Percentiles rank a stretch among this genome's conserved stretches.
phyloP scores from a whole-genome alignment of 768 basidiomycete species.

The Phanerochaete carnosa region DNA sequence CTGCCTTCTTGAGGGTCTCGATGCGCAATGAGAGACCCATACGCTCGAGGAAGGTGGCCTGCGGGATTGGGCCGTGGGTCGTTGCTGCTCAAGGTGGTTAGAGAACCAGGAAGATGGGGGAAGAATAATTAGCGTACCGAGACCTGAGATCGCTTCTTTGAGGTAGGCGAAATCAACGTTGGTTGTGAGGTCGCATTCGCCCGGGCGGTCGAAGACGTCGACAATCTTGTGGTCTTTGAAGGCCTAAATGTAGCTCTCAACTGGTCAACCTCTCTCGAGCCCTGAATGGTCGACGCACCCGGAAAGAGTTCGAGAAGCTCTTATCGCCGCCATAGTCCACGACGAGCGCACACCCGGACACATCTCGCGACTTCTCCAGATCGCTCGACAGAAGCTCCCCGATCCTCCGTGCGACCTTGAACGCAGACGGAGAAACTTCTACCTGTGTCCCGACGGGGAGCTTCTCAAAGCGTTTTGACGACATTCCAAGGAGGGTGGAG shows the following conservation, averaged over 20 bases:
- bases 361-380: constrained; percentile 34
- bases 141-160: constrained; percentile 65
- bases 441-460: constrained; percentile 70
- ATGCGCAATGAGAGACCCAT: constrained; percentile 76
- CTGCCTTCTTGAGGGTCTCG: constrained; percentile 52
- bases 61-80: constrained; percentile 67
- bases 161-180: constrained; percentile 95
- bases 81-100: constrained; percentile 27
- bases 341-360: constrained; percentile 56
- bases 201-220: constrained; percentile 81
- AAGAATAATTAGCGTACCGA: constrained; percentile 45
- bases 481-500: constrained; percentile 52
- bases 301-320: constrained; percentile 68
- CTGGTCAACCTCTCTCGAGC: neutral
- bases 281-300: constrained; percentile 50
- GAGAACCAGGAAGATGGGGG: neutral
- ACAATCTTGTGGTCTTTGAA: constrained; percentile 87
- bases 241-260: constrained; percentile 46
- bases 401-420: constrained; percentile 62
- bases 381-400: constrained; percentile 53
- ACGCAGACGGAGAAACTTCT: constrained; percentile 76
- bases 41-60: constrained; percentile 70
- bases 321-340: constrained; percentile 86
- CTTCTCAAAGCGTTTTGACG: constrained; percentile 66
- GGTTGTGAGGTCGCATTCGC: constrained; percentile 89